phyloP scores from a whole-genome alignment of 2,329 filamentous ascomycete species.

The Fusarium equiseti region DNA sequence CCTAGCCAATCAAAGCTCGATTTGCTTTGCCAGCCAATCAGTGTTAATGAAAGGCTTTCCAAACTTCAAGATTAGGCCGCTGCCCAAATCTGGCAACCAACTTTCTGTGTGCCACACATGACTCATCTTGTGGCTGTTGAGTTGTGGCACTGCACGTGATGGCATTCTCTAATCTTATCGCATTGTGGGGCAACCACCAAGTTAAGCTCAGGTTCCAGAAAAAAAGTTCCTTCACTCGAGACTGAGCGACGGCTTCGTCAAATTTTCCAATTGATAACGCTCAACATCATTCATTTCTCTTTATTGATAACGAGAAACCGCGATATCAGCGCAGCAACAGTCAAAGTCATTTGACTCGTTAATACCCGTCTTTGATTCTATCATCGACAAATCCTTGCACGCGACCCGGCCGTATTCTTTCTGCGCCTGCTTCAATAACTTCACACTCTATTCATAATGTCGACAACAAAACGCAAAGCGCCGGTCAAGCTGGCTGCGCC shows the following conservation, averaged over 20 bases:
- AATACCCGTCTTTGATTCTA: background rate
- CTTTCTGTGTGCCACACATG: constrained; percentile 18
- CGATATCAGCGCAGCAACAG: background rate
- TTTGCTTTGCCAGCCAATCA: constrained; percentile 41
- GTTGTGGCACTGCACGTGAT: constrained; percentile 37
- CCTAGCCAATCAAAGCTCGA: constrained; percentile 31
- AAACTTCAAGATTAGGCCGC: constrained; percentile 18
- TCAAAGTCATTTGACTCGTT: background rate
- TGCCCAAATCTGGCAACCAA: constrained; percentile 10
- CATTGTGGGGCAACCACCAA: constrained; percentile 34
- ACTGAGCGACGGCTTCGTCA: constrained; percentile 47
- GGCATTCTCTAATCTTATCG: constrained; percentile 29
- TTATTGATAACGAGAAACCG: constrained; percentile 7
- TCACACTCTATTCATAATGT: constrained; percentile 57
- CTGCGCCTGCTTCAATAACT: constrained; percentile 20
- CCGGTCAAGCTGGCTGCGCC: constrained; percentile 69
- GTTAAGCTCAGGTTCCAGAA: constrained; percentile 39
- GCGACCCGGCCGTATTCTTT: constrained; percentile 23
- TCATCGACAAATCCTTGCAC: constrained; percentile 31
- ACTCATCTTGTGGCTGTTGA: constrained; percentile 26
- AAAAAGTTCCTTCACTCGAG: constrained; percentile 52
- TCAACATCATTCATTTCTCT: constrained; percentile 29
- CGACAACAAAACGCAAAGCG: constrained; percentile 72
- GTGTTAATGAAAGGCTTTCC: constrained; percentile 24
- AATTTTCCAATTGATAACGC: constrained; percentile 52